Conservation (phyloP, 2,329 filamentous ascomycete genomes). For the Cadophora gregata region DNA sequence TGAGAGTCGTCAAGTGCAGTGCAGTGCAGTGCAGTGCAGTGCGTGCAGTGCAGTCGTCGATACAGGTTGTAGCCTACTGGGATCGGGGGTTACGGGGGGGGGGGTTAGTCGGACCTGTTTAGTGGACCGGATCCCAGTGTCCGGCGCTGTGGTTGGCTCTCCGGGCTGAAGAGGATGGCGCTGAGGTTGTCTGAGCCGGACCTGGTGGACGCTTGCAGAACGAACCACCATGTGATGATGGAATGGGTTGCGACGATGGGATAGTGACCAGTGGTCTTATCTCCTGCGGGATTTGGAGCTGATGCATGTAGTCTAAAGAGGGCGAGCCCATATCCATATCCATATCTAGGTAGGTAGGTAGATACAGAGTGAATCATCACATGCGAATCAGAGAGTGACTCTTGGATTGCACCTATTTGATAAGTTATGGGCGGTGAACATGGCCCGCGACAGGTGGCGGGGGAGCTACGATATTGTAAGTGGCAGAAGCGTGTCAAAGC, state of each 20-base stretch:
- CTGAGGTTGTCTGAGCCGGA: conserved; percentile 20
- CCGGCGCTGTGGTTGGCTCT: conserved; percentile 12
- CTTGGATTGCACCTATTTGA: background rate
- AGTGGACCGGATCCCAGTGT: background rate
- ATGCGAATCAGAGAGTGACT: background rate
- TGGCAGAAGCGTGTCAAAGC: background rate
- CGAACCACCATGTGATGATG: conserved; percentile 18
- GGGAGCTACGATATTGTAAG: conserved; percentile 8
- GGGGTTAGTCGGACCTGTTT: background rate
- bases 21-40: background rate
- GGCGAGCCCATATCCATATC: too few species aligned
- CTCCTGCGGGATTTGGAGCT: background rate
- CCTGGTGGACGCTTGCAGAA: background rate
- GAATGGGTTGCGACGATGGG: conserved; percentile 1
- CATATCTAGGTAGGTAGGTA: too few species aligned
- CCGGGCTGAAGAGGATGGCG: background rate
- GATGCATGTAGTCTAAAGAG: background rate
- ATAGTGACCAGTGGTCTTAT: conserved; percentile 1
- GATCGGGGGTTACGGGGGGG: background rate
- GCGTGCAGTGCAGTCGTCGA: conserved; percentile 6
- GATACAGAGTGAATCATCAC: background rate
- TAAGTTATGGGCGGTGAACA: background rate
- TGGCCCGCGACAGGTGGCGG: background rate
- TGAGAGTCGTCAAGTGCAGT: conserved; percentile 12
- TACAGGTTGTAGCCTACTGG: conserved; percentile 9